Evolutionary conservation across 2,329 filamentous ascomycete species (phyloP).

Genomic region (Sporothrix sp.): DNA sequence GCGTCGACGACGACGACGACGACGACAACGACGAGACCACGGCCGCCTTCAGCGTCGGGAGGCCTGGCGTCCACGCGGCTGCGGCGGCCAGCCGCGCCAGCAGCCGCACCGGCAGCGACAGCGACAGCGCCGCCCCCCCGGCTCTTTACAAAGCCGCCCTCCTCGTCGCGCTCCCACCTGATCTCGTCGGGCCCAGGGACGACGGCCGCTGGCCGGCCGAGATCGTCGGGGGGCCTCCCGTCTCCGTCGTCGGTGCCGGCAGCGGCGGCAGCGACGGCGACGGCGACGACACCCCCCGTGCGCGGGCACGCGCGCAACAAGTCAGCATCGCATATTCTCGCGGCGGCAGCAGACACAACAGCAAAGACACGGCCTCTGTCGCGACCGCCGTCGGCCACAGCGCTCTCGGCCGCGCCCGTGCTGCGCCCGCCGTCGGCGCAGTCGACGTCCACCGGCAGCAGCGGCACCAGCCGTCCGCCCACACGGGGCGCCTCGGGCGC

Average conservation of each 20-base stretch:
- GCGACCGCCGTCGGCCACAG: constrained; percentile 24
- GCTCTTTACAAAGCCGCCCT: constrained; percentile 4
- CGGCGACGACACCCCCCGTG: neutral
- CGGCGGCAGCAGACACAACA: neutral
- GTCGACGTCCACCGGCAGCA: constrained; percentile 19
- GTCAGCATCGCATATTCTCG: constrained; percentile 14
- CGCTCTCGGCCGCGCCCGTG: constrained; percentile 29
- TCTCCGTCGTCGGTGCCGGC: neutral
- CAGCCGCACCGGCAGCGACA: neutral
- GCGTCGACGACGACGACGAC: neutral
- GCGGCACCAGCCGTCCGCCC: constrained; percentile 5
- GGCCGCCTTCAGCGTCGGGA: constrained; percentile 8
- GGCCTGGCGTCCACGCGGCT: neutral
- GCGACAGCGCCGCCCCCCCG: neutral
- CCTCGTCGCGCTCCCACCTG: constrained; percentile 7
- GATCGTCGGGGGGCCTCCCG: constrained; percentile 12
- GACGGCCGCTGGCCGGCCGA: constrained; percentile 17
- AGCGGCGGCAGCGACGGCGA: neutral
- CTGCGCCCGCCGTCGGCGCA: constrained; percentile 29
- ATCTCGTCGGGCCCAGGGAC: neutral
- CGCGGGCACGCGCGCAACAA: constrained; percentile 13
- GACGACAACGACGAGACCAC: constrained; percentile 16
- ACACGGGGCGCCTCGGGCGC: constrained; percentile 16
- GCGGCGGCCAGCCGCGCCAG: constrained; percentile 1
- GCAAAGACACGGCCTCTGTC: neutral